Base-by-base conservation (phyloP, 805 yeast species). In the Candida taoyuanica region DNA sequence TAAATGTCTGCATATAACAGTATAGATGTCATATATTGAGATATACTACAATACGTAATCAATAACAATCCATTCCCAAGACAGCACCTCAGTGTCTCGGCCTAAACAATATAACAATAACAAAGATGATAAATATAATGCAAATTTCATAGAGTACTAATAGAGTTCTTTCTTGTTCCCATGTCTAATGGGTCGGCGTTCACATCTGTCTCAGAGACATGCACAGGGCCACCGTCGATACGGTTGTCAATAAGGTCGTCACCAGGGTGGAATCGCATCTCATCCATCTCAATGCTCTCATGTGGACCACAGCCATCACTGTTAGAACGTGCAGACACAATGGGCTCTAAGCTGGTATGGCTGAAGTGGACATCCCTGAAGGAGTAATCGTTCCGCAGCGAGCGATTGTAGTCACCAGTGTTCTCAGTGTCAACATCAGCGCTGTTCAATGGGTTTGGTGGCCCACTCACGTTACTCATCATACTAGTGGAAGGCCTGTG, bases 291-390 rank as follows among this genome's bases (percentile, higher is more conserved):
- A 31, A 24, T 28, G 8, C 30, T 26, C 18, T 39, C 41, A 7
- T 21, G 24, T 4, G 44, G 42, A 11, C 38, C 33, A 17, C n/a
- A n/a, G 3, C 27, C 14, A 1, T 31, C 36, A 16, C 16, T 17
- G 5, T 23, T 9, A 4, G 24, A 30, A 4, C 32, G 32, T 6
- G 16, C 36, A n/a, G 35, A 24, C 3, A 21, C n/a, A 17, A 34
- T 23, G 4, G 37, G 37, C 7, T 21, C 33, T 15, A 30, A 25
- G 14, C 14, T 21, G 13, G 29, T 29, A 16, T 44, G 44, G n/a
- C n/a, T 34, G 30, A 43, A 47, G 28, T 47, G 49, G 14, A 45
- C 37, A 16, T 43, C 41, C 18, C 39, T 40, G 34, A 45, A 46
- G 5, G 35, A 8, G 15, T 26, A n/a, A 14, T 20, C 28, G 12